Conservation (phyloP, 192 early-diverging fungal genomes). For the Entomortierella chlamydospora region DNA sequence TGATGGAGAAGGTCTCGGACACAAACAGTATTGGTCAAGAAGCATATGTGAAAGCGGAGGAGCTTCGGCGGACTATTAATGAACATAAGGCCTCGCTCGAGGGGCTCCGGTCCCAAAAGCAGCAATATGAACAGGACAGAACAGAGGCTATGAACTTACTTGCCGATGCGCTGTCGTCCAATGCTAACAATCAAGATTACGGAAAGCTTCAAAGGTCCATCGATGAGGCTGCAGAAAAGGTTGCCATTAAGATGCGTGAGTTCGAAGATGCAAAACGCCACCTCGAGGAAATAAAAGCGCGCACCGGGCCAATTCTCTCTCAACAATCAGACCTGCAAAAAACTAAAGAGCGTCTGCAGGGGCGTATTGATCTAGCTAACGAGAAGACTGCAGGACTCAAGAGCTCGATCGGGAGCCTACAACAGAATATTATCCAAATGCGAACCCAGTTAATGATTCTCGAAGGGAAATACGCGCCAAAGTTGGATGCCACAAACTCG, state of each 20-base stretch:
- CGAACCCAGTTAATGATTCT: constrained; percentile 25
- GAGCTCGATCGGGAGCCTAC: constrained; percentile 1
- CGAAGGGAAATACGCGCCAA: background rate
- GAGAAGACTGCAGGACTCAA: constrained; percentile 1
- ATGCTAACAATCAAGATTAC: background rate
- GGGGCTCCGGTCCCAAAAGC: constrained; percentile 12
- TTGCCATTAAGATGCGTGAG: constrained; percentile 14
- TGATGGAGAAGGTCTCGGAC: background rate
- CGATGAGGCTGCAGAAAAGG: constrained; percentile 5
- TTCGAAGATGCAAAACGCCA: constrained; percentile 13
- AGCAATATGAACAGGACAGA: constrained; percentile 19
- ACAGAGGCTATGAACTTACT: background rate
- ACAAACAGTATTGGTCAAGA: background rate
- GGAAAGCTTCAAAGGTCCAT: background rate
- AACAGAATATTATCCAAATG: constrained; percentile 16
- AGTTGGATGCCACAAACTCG: background rate
- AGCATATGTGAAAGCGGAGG: background rate
- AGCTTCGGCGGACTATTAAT: background rate
- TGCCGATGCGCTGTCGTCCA: background rate
- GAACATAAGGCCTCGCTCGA: constrained; percentile 14
- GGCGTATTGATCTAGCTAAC: background rate
- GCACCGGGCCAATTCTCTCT: background rate
- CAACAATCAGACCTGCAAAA: background rate
- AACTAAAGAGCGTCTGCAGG: background rate
- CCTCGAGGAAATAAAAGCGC: constrained; percentile 1